Evolutionary conservation across 1,284 basidiomycete genomes (phyloP).

Genomic region (Apiotrichum montevideense): DNA sequence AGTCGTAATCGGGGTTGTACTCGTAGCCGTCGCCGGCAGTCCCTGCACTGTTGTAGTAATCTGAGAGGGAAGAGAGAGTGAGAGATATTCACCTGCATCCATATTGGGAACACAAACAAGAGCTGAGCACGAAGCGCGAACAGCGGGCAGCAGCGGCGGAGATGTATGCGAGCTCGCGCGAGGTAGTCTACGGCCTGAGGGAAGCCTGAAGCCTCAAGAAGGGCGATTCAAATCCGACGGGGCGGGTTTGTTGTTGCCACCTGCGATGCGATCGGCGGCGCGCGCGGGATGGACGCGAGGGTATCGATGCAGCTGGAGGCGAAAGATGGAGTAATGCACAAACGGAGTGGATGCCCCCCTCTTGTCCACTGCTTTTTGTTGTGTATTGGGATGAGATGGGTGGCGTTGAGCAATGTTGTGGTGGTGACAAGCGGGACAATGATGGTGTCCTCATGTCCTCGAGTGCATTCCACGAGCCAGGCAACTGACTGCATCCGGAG

Average conservation of each 20-base stretch:
- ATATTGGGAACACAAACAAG: slow-evolving; percentile 18
- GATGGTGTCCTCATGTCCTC: neutral
- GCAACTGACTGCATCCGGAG: too few relatives aligned
- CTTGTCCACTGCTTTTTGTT: neutral
- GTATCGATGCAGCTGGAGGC: too few relatives aligned
- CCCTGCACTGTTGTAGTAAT: slow-evolving; percentile 24
- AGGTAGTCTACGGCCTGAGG: too few relatives aligned
- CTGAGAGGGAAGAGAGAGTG: neutral
- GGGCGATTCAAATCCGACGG: too few relatives aligned
- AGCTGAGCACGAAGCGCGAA: neutral
- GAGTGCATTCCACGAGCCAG: too few relatives aligned
- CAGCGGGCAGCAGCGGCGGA: neutral
- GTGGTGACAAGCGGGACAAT: neutral
- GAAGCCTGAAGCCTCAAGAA: too few relatives aligned
- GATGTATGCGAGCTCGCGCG: neutral
- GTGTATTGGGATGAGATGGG: neutral
- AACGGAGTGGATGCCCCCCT: neutral
- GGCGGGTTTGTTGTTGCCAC: too few relatives aligned
- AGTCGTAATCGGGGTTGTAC: slow-evolving; percentile 32
- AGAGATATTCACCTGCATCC: slow-evolving; percentile 42
- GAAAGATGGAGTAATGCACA: too few relatives aligned
- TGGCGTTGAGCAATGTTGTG: neutral
- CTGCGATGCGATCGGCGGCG: too few relatives aligned
- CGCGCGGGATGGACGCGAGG: too few relatives aligned
- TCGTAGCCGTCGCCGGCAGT: slow-evolving; percentile 29